Conservation (phyloP, 257 asterid genomes). For the Thymus quinquecostatus region DNA sequence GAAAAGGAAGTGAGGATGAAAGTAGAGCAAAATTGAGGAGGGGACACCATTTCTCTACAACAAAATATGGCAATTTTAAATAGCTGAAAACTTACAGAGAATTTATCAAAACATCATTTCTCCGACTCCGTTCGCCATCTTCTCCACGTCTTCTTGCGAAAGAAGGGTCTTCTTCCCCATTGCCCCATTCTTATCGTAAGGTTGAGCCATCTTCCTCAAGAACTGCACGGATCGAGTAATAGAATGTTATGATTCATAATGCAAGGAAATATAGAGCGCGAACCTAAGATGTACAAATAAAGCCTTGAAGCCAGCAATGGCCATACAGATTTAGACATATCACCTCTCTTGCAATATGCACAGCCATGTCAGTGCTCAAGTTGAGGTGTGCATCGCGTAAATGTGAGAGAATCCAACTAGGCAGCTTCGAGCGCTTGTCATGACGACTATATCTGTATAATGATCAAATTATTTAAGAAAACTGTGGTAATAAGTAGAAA, state of each 20-base stretch:
- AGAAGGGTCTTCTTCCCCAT: conserved; percentile 83
- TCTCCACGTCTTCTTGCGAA: conserved; percentile 87
- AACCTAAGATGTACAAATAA: background rate
- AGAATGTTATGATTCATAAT: background rate
- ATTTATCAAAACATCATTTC: conserved; percentile 50
- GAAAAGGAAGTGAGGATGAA: background rate
- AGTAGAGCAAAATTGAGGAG: background rate
- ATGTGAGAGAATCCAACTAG: conserved; percentile 96
- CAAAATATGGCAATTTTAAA: background rate
- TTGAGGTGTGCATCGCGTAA: conserved; percentile 94
- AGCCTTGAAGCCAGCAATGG: background rate
- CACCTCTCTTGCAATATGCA: conserved; percentile 97
- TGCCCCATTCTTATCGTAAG: conserved; percentile 86
- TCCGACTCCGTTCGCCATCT: conserved; percentile 57
- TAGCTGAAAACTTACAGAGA: background rate
- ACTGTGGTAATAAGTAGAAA: background rate
- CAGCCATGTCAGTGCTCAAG: conserved; percentile 98
- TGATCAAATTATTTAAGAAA: no score
- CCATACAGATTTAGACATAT: background rate
- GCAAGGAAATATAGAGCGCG: background rate
- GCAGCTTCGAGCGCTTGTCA: conserved; percentile 94
- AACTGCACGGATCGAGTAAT: conserved; percentile 52
- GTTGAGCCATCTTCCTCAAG: conserved; percentile 96
- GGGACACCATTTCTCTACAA: background rate
- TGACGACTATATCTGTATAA: conserved; percentile 80